Percentiles rank a stretch among this genome's conserved stretches.
Conservation (phyloP, 2,329 filamentous ascomycete genomes). For the Fusarium sp. region DNA sequence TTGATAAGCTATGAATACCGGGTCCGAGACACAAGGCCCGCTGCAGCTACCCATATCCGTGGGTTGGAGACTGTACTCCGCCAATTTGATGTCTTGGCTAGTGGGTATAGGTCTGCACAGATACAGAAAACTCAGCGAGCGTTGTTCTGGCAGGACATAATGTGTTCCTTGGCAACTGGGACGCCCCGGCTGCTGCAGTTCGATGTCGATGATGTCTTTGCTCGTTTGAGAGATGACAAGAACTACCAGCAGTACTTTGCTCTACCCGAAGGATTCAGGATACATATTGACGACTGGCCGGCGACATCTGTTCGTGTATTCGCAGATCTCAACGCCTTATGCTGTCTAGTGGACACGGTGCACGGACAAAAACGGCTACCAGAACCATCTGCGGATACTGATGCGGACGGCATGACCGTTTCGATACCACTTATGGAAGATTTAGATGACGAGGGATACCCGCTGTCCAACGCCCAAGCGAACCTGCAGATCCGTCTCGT, state of each 20-base stretch:
- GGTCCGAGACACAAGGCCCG: background rate
- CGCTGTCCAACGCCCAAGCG: slow-evolving; percentile 8
- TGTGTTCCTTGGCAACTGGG: slow-evolving; percentile 5
- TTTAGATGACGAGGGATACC: slow-evolving; percentile 8
- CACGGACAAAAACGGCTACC: too few relatives aligned
- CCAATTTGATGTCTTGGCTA: background rate
- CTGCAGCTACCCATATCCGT: background rate
- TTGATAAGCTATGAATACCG: slow-evolving; percentile 16
- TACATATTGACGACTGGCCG: accelerated
- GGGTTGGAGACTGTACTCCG: background rate
- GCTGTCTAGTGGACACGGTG: background rate
- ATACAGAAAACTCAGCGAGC: background rate
- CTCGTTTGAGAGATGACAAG: background rate
- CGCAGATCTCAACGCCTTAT: background rate
- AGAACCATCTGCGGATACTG: accelerated
- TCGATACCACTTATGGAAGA: slow-evolving; percentile 1
- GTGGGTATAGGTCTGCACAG: background rate
- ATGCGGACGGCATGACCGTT: accelerated
- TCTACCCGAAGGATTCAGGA: background rate
- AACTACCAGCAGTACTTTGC: background rate
- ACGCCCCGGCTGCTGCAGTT: background rate
- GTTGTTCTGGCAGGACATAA: slow-evolving; percentile 16
- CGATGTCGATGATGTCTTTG: background rate
- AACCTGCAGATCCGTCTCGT: slow-evolving; percentile 5
- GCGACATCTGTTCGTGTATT: accelerated